Evolutionary conservation across 768 basidiomycete genomes (phyloP), one percentile per base, ranked within the genome.

Genomic region (Pulveroboletus frians): DNA sequence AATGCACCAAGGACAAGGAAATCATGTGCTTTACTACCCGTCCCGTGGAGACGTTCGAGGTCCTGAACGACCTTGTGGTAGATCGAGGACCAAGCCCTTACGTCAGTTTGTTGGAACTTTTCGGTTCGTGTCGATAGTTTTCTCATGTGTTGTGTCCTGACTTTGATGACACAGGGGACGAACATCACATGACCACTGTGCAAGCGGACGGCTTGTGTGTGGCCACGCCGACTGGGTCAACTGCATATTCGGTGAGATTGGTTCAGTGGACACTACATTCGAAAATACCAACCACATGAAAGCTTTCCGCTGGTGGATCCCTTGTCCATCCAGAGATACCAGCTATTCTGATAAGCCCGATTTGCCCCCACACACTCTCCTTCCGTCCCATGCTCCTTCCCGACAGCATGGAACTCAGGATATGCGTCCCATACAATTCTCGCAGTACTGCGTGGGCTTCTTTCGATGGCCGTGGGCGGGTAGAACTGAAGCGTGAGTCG

Each of bases 351-450:
- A 95, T 99, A 59, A 94, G 94, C 1, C 96, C 96, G 5, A 94
- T 99, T 53, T 98, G 95, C 65, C 96, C 96, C 0, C 96, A 99
- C 65, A 99, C 96, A 0, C 79, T 99, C 13, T 97, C 94, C 23
- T 99, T 99, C 79, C 81, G 96, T 38, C 96, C 96, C 3, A 98
- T 99, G 94, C 81, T 99, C 6, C 75, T 99, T 20, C 96, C 96
- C 7, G 96, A 99, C 63, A 94, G 88, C 62, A 97, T 98, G 92
- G 95, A 98, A 62, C 76, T 99, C 34, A 84, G 96, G 4, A 91
- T 99, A 30, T 97, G 95, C 59, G 96, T 99, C n/a, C 96, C 96
- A 9, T 98, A 92, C 73, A 97, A 98, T 68, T 96, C 93, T 20
- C 76, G 96, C 39, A 95, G 92, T 61, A 99, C 95, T 0, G 96